These are phyloP conservation scores for Cutaneotrichosporon arboriforme DNA, from an alignment of 1,284 basidiomycete genomes.

Conservation along the genomic window DNA sequence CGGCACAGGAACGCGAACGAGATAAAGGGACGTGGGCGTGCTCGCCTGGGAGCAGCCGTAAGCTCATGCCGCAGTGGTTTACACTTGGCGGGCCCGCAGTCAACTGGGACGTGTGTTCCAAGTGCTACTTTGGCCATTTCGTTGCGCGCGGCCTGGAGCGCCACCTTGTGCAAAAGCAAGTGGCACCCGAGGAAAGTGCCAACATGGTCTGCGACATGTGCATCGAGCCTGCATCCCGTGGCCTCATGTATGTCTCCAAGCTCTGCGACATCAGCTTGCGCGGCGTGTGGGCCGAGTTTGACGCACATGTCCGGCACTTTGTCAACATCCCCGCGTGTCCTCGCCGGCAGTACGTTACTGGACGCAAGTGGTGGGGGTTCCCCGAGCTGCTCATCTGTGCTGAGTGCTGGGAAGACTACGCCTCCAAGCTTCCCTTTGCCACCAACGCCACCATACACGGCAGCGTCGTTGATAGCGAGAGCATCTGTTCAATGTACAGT, in stretches of 20 bases:
- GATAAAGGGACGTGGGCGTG: too few relatives aligned
- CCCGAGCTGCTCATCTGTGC: background rate
- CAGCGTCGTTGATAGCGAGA: background rate
- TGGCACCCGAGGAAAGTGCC: background rate
- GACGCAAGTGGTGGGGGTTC: background rate
- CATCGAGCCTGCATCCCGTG: background rate
- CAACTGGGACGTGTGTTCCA: too few relatives aligned
- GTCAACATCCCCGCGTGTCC: background rate
- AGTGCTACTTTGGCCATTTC: background rate
- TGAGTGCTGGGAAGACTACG: conserved; percentile 2
- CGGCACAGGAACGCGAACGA: too few relatives aligned
- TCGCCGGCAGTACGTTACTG: background rate
- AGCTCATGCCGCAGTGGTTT: background rate
- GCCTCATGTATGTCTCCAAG: background rate
- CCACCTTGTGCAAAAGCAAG: background rate
- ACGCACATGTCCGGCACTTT: background rate
- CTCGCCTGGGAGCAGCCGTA: too few relatives aligned
- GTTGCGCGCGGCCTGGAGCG: background rate
- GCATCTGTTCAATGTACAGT: conserved; percentile 1
- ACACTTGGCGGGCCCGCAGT: background rate
- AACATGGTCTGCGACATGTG: background rate
- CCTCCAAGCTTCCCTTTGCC: background rate
- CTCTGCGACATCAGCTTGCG: background rate
- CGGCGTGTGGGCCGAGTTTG: background rate
- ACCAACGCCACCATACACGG: background rate